Conservation (phyloP, 768 basidiomycete species). For the Cytidiella melzeri region DNA sequence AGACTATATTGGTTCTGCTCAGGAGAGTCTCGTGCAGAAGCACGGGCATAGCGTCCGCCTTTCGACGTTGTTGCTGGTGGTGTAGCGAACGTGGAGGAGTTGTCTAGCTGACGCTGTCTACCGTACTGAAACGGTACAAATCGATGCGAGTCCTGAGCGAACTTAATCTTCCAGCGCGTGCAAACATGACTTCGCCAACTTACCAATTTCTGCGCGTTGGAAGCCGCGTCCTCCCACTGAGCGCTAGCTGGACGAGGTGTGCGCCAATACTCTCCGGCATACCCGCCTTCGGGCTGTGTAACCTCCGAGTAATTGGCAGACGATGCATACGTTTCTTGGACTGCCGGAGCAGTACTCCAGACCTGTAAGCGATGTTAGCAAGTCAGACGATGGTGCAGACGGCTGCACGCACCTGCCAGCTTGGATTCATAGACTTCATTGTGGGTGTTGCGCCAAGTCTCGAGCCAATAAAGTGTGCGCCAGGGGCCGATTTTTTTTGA, state of each 20-base stretch:
- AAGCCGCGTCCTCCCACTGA: not conserved
- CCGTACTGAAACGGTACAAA: not conserved
- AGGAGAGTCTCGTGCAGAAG: not conserved
- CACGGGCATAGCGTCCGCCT: not conserved
- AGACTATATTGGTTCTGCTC: not conserved
- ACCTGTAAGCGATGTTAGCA: no score
- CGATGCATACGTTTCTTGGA: conserved; percentile 60
- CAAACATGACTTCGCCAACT: no score
- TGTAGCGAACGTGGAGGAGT: not conserved
- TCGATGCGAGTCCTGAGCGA: not conserved
- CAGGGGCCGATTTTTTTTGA: conserved; percentile 40
- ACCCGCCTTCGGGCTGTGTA: not conserved
- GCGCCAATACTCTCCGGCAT: not conserved
- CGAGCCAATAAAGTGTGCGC: conserved; percentile 47
- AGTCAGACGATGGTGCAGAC: no score
- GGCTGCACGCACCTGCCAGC: conserved; percentile 57
- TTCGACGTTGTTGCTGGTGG: not conserved
- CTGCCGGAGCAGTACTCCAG: conserved; percentile 46
- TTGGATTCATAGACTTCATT: conserved; percentile 49
- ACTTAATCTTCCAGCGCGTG: no score
- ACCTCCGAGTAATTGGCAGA: conserved; percentile 32
- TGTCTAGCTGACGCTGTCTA: not conserved
- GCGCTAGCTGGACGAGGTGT: not conserved
- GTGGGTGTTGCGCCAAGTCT: conserved; percentile 41
- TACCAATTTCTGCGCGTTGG: not conserved